These are phyloP conservation scores for Sergeia podlipaevii DNA, from an alignment of 208 protist species.

Conservation along the genomic window DNA sequence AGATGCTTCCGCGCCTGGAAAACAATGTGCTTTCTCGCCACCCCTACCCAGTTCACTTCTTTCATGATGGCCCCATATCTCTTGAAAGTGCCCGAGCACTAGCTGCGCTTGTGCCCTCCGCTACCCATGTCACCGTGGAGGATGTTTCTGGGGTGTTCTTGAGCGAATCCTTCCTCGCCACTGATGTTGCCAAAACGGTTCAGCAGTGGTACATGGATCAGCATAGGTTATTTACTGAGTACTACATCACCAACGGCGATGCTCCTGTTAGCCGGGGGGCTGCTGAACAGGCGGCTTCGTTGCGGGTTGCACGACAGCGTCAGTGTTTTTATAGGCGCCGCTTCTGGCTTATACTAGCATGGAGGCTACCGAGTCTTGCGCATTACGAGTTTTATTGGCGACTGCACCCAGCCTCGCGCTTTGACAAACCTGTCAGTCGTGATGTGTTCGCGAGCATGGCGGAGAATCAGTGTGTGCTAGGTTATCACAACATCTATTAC, in stretches of 20 bases:
- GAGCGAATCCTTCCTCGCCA: too few species aligned
- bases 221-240: too few species aligned
- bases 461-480: constrained; percentile 20
- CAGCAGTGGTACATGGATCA: too few species aligned
- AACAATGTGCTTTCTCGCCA: constrained; percentile 22
- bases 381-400: constrained; percentile 53
- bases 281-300: too few species aligned
- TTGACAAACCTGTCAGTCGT: constrained; percentile 16
- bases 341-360: constrained; percentile 29
- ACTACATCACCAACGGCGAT: too few species aligned
- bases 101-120: constrained; percentile 10
- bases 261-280: too few species aligned
- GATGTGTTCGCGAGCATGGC: constrained; percentile 29
- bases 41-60: constrained; percentile 48
- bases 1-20: constrained; percentile 25
- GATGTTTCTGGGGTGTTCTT: constrained; percentile 16
- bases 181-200: too few species aligned
- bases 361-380: constrained; percentile 28
- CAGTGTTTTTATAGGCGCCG: constrained; percentile 37
- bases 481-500: constrained; percentile 16
- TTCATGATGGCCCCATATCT: constrained; percentile 30
- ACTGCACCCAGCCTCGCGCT: constrained; percentile 31
- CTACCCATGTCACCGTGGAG: constrained; percentile 27
- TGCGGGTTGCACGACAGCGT: constrained; percentile 10
- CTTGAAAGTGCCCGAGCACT: constrained; percentile 12